These are phyloP conservation scores for Penicillium vulpinum DNA, from an alignment of 2,329 filamentous ascomycete genomes.

Conservation along the genomic window DNA sequence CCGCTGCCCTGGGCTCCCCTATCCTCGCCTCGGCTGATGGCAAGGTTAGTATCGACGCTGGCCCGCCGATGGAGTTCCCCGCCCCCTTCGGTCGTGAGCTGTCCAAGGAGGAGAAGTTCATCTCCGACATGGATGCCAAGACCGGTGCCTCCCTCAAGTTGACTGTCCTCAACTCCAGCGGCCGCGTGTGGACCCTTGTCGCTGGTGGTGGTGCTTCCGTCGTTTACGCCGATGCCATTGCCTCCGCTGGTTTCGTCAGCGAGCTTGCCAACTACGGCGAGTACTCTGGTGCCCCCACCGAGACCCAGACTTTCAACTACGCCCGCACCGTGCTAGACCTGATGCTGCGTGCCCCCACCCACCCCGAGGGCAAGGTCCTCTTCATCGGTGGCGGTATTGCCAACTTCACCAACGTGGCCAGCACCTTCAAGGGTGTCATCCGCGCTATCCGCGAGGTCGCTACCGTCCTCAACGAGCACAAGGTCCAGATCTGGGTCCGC, in stretches of 20 bases:
- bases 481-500: conserved; percentile 95
- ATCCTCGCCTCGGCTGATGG: conserved; percentile 62
- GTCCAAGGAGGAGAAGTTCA: conserved; percentile 98
- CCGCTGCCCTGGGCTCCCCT: conserved; percentile 81
- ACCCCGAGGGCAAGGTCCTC: conserved; percentile 91
- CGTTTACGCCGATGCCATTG: conserved; percentile 98
- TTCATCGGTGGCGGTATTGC: conserved; percentile 99
- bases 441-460: conserved; percentile 89
- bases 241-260: conserved; percentile 88
- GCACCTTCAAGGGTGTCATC: conserved; percentile 99
- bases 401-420: conserved; percentile 99
- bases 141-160: conserved; percentile 98
- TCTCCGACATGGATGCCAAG: conserved; percentile 97
- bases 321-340: conserved; percentile 94
- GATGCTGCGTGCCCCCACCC: conserved; percentile 86
- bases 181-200: conserved; percentile 96
- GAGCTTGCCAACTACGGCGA: conserved; percentile 99
- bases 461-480: conserved; percentile 86
- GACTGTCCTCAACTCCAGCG: conserved; percentile 86
- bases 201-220: conserved; percentile 99
- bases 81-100: conserved; percentile 98
- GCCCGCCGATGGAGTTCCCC: conserved; percentile 97
- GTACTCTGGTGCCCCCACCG: conserved; percentile 97
- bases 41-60: conserved; percentile 92
- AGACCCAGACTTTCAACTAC: conserved; percentile 99